Evolutionary conservation across 495 filamentous ascomycete genomes (phyloP), one percentile per base, ranked within the genome.

Genomic region (Elaphomyces granulatus): DNA sequence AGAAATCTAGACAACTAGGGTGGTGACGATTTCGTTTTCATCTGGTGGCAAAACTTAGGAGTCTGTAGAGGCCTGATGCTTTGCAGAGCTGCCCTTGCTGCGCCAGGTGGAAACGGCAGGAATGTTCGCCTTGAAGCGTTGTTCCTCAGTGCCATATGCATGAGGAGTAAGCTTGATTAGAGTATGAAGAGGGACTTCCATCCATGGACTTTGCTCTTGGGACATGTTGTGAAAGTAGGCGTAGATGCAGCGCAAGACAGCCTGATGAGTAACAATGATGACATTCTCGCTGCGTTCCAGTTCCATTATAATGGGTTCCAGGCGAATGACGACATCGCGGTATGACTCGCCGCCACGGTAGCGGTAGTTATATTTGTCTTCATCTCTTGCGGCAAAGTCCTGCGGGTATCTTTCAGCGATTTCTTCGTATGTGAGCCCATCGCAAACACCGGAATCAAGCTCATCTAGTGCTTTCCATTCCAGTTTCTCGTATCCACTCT

Each of bases 281-380:
- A 98, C 93, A 51, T 98, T 88, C 56, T 95, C 90, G 48, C 77
- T 81, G 40, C 90, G 76, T 59, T 98, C 90, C 33, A 98, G 67
- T 51, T 98, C 90, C 90, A 98, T 98, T 64, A 98, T 98, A 59
- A 98, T 98, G 35, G 90, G 90, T 52, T 98, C 90, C 0, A 98
- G 77, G 1, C 90, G 83, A 45, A 95, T 95, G 17, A 98, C 90
- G 1, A 98, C 88, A 54, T 98, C 90, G 38, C 90, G 84, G 58
- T 98, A 98, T 43, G 81, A 87, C 62, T 98, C 90, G 12, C 90
- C 90, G 44, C 87, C 90, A 1, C 88, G 81, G 60, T 98, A 98
- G 38, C 90, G 87, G 61, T 98, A 98, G 64, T 98, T 98, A 70
- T 95, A 83, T 60, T 98, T 98, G 61, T 98, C 90, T 42, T 94